Conservation (phyloP, 352 stramenopile genomes). For the Lagenidium giganteum region DNA sequence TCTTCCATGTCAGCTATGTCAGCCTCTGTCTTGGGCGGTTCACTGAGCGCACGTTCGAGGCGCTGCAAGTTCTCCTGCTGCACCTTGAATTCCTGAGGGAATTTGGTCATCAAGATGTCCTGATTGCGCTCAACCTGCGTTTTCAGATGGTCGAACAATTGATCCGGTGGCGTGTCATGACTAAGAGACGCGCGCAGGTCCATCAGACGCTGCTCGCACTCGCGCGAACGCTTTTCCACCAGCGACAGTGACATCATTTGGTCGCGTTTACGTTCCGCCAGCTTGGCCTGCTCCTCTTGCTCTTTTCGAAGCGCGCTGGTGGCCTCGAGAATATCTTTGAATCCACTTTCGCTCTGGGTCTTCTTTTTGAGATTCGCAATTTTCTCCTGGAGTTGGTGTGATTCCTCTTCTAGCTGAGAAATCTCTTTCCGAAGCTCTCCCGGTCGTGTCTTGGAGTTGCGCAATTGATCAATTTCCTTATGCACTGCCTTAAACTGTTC, state of each 20-base stretch:
- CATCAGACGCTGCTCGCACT: constrained; percentile 66
- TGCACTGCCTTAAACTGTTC: constrained; percentile 90
- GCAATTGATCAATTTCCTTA: constrained; percentile 86
- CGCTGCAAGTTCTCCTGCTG: constrained; percentile 77
- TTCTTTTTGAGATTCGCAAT: constrained; percentile 89
- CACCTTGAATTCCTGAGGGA: constrained; percentile 67
- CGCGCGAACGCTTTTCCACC: constrained; percentile 71
- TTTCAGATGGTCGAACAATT: constrained; percentile 84
- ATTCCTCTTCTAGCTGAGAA: constrained; percentile 89
- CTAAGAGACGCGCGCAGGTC: constrained; percentile 70
- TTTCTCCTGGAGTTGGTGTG: constrained; percentile 86
- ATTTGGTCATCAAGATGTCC: constrained; percentile 60
- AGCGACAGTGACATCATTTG: constrained; percentile 84
- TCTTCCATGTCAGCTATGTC: constrained; percentile 88
- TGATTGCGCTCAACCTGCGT: constrained; percentile 74
- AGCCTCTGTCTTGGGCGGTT: constrained; percentile 77
- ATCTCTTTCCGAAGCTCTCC: constrained; percentile 89
- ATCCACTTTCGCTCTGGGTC: constrained; percentile 71
- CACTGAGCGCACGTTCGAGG: constrained; percentile 61
- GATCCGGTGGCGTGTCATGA: constrained; percentile 75
- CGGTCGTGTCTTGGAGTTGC: constrained; percentile 68
- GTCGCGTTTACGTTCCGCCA: constrained; percentile 85
- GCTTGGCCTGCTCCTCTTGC: constrained; percentile 92
- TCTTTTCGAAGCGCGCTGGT: constrained; percentile 90
- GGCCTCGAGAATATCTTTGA: constrained; percentile 87